phyloP scores from a whole-genome alignment of 106 monocot species.

The Gastrodia elata region DNA sequence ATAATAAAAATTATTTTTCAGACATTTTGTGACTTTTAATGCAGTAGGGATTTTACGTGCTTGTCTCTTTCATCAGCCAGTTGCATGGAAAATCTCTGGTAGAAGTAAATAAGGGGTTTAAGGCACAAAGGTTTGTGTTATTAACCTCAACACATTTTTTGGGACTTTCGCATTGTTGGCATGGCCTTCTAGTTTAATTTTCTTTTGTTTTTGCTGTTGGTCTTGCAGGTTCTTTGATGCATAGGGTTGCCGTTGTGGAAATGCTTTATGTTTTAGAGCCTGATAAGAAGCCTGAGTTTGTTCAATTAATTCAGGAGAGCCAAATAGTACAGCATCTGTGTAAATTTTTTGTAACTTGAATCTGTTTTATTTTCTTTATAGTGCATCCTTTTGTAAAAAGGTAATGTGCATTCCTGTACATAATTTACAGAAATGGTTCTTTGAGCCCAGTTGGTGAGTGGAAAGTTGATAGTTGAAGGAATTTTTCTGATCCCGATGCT shows the following conservation, averaged over 20 bases:
- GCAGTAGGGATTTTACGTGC: not conserved
- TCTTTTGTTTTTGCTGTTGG: not conserved
- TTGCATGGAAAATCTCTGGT: constrained; percentile 68
- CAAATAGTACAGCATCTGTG: constrained; percentile 25
- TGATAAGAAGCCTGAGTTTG: constrained; percentile 68
- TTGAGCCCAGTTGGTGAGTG: constrained; percentile 50
- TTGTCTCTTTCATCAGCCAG: constrained; percentile 41
- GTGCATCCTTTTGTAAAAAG: not conserved
- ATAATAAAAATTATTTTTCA: not conserved
- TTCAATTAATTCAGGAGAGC: constrained; percentile 75
- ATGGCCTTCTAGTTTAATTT: not conserved
- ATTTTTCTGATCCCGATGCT: constrained; percentile 52
- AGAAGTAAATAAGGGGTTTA: constrained; percentile 63
- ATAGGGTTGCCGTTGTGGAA: constrained; percentile 84
- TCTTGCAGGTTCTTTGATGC: constrained; percentile 71
- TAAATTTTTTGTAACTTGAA: constrained; percentile 6
- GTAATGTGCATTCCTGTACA: not conserved
- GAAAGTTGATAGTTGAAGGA: constrained; percentile 55
- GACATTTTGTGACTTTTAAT: not conserved
- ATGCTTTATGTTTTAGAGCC: constrained; percentile 71
- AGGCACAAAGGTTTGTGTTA: constrained; percentile 53
- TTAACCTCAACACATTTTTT: not conserved
- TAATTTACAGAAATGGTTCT: constrained; percentile 34
- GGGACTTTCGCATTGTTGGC: not conserved
- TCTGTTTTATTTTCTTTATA: not conserved